phyloP scores from a whole-genome alignment of 2,329 filamentous ascomycete species.

The Didymella segeticola region DNA sequence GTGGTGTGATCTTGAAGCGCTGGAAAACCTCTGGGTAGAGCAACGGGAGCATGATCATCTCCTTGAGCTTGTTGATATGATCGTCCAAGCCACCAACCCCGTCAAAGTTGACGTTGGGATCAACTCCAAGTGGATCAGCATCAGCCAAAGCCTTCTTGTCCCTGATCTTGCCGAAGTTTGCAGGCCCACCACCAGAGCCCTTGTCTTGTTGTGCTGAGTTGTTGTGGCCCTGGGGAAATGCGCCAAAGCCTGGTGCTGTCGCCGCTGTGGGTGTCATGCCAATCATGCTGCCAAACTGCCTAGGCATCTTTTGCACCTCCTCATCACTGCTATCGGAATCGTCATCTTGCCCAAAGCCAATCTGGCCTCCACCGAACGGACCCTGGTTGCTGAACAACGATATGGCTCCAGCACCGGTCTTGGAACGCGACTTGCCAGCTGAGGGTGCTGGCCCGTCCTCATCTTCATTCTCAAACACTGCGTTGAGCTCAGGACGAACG shows the following conservation, averaged over 20 bases:
- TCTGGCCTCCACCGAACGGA: slow-evolving; percentile 87
- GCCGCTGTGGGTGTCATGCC: slow-evolving; percentile 67
- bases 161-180: slow-evolving; percentile 91
- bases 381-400: slow-evolving; percentile 89
- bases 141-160: slow-evolving; percentile 91
- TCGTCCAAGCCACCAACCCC: slow-evolving; percentile 91
- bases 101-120: slow-evolving; percentile 90
- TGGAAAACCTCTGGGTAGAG: slow-evolving; percentile 95
- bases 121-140: slow-evolving; percentile 91
- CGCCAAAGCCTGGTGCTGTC: slow-evolving; percentile 57
- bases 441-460: slow-evolving; percentile 73
- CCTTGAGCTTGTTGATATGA: slow-evolving; percentile 96
- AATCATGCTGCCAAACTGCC: slow-evolving; percentile 64
- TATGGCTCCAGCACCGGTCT: slow-evolving; percentile 63
- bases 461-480: slow-evolving; percentile 77
- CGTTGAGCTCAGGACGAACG: slow-evolving; percentile 73
- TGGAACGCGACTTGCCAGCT: slow-evolving; percentile 70
- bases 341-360: slow-evolving; percentile 76
- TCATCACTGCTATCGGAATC: slow-evolving; percentile 98
- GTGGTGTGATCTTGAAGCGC: slow-evolving; percentile 90
- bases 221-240: slow-evolving; percentile 63
- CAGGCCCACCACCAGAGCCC: slow-evolving; percentile 67
- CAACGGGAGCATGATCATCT: slow-evolving; percentile 95
- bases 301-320: slow-evolving; percentile 71
- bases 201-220: slow-evolving; percentile 61